Evolutionary conservation across 495 filamentous ascomycete species (phyloP), one percentile per base, ranked within the genome.

Genomic region (Xylaria curta): DNA sequence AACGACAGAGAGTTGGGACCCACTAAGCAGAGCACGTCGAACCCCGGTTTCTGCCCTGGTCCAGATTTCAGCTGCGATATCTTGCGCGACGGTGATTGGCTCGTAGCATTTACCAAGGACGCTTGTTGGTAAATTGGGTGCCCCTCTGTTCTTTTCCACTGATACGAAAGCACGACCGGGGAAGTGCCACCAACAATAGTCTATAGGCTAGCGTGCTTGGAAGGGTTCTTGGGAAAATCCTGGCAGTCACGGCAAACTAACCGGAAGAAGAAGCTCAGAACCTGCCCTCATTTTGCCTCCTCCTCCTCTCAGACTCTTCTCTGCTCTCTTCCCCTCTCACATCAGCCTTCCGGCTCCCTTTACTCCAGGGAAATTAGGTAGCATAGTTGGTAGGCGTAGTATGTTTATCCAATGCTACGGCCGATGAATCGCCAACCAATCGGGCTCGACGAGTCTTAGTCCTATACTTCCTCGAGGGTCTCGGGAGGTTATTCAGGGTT

Each of bases 61-160:
- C 58, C 5, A 19, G 33, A 38, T 60, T 60, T 63, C 60, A 64
- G 47, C 63, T 59, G 13, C 21, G 75, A 75, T 77, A 75, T 72
- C 47, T 56, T 7, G 38, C 47, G 15, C 0, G 54, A 59, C 17
- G 17, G 31, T 74, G 75, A 77, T 77, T 77, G 75, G 75, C 7
- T 15, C 21, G 13, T n/a, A 38, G 36, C 7, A 21, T 24, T 17
- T 51, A 33, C 8, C 15, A 60, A 21, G 19, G 6, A 60, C 26
- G 24, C 31, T 60, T 60, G 60, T 8, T 63, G 36, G 53, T 56
- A 56, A 56, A 56, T 56, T 56, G 24, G 53, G 12, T 12, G 51
- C 53, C 53, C 53, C 60, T 24, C 60, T 44, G 21, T 17, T 63
- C 21, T 15, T 63, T 63, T 44, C 60, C 60, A 42, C 36, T 21